phyloP scores from a whole-genome alignment of 1,139 yeast species.

The Pichia inconspicua region DNA sequence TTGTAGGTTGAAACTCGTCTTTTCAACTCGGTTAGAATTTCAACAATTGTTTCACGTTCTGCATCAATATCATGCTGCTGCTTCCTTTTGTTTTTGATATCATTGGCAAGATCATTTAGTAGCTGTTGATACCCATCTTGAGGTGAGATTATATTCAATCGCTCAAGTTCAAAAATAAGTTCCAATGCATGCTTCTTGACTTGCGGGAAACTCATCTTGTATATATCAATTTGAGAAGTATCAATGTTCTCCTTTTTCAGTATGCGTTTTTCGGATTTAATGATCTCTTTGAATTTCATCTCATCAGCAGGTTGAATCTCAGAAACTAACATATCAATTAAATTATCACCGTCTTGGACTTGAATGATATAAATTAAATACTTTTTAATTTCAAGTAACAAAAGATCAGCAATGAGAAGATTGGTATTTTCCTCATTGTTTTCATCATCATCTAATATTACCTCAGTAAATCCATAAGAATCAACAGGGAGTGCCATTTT shows the following conservation, averaged over 20 bases:
- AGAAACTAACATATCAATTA: conserved; percentile 66
- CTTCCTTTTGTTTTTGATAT: conserved; percentile 71
- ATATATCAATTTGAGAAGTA: conserved; percentile 41
- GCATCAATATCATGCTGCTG: conserved; percentile 55
- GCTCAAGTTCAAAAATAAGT: conserved; percentile 67
- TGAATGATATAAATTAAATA: conserved; percentile 72
- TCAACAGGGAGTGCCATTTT: conserved; percentile 12
- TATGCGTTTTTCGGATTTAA: conserved; percentile 37
- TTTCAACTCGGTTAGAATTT: conserved; percentile 50
- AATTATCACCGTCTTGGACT: conserved; percentile 67
- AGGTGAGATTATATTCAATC: conserved; percentile 57
- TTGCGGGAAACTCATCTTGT: conserved; percentile 57
- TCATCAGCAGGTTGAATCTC: conserved; percentile 69
- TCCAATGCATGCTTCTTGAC: conserved; percentile 73
- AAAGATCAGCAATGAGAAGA: conserved; percentile 35
- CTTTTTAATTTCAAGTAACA: conserved; percentile 75
- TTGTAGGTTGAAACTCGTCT: conserved; percentile 58
- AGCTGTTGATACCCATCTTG: conserved; percentile 70
- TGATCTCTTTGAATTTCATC: conserved; percentile 46
- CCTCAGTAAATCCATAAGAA: conserved; percentile 11
- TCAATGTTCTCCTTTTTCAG: conserved; percentile 22
- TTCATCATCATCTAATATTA: conserved; percentile 8
- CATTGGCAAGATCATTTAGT: conserved; percentile 76
- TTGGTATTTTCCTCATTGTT: conserved; percentile 28
- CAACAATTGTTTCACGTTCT: conserved; percentile 54